A percentile compares a stretch with the other conserved stretches of the same genome.
These are phyloP conservation scores for Phyllosticta citriasiana DNA, from an alignment of 2,329 filamentous ascomycete genomes.

Conservation along the genomic window DNA sequence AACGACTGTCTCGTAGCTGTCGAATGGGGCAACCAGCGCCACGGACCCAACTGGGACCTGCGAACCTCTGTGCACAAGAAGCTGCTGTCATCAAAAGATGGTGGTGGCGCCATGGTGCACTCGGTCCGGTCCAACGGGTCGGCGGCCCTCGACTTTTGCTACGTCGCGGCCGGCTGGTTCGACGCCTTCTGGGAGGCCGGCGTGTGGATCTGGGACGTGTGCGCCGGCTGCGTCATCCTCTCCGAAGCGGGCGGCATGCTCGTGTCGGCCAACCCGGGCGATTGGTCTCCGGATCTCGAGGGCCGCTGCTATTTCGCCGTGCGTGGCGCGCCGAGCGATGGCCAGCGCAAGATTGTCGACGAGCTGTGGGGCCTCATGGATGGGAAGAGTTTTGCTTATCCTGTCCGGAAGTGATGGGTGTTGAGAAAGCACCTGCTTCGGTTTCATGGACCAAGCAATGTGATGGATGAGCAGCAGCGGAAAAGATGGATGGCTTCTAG, in stretches of 20 bases:
- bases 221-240: slow-evolving; percentile 28
- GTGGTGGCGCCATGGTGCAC: slow-evolving; percentile 25
- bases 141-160: slow-evolving; percentile 29
- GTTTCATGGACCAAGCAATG: too few relatives aligned
- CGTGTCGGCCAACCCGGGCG: slow-evolving; percentile 24
- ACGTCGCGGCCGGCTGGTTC: slow-evolving; percentile 25
- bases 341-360: slow-evolving; percentile 24
- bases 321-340: slow-evolving; percentile 19
- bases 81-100: slow-evolving; percentile 20
- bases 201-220: slow-evolving; percentile 27
- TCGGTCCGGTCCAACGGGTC: slow-evolving; percentile 26
- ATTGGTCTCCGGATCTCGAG: slow-evolving; percentile 26
- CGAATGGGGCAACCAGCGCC: slow-evolving; percentile 29
- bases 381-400: slow-evolving; percentile 21
- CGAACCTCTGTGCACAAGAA: slow-evolving; percentile 20
- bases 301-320: slow-evolving; percentile 27
- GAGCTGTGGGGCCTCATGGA: slow-evolving; percentile 29
- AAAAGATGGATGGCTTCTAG: too few relatives aligned
- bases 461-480: too few relatives aligned
- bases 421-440: too few relatives aligned
- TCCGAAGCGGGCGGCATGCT: slow-evolving; percentile 29
- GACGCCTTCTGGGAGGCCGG: slow-evolving; percentile 30
- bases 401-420: slow-evolving; percentile 1
- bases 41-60: slow-evolving; percentile 27
- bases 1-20: slow-evolving; percentile 25